Evolutionary conservation across 306 rosid species (phyloP).

Genomic region (Geum urbanum): DNA sequence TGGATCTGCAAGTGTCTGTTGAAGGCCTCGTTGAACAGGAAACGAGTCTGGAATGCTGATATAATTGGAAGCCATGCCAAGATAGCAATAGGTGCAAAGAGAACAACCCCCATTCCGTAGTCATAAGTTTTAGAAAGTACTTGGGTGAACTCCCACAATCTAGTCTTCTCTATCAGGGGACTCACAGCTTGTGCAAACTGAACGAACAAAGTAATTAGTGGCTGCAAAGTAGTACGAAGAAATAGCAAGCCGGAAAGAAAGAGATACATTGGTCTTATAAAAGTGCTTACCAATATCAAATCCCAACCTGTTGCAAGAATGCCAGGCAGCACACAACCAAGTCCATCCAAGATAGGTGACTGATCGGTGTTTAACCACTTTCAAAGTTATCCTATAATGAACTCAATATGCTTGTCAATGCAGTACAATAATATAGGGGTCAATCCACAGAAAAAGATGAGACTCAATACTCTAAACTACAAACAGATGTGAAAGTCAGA

Average conservation of each 20-base stretch:
- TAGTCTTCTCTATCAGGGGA: constrained; percentile 64
- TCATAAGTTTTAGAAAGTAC: constrained; percentile 83
- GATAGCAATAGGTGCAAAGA: constrained; percentile 70
- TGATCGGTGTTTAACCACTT: too few species aligned
- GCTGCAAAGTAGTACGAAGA: background rate
- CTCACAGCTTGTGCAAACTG: constrained; percentile 87
- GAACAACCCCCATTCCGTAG: constrained; percentile 84
- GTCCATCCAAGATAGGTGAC: constrained; percentile 73
- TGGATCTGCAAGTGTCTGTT: constrained; percentile 91
- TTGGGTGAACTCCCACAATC: constrained; percentile 73
- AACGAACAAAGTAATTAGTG: constrained; percentile 26
- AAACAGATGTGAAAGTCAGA: too few species aligned
- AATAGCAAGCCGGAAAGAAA: background rate
- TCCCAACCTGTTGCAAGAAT: constrained; percentile 96
- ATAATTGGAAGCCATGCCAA: constrained; percentile 91
- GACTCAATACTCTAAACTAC: too few species aligned
- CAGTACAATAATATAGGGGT: too few species aligned
- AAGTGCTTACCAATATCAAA: constrained; percentile 67
- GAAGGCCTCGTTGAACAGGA: constrained; percentile 94
- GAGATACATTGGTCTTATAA: background rate
- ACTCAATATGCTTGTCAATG: too few species aligned
- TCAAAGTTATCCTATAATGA: too few species aligned
- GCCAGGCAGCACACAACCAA: constrained; percentile 77
- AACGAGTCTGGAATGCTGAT: constrained; percentile 87
- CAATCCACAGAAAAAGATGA: too few species aligned